A percentile compares a stretch with the other conserved stretches of the same genome.
These are phyloP conservation scores for Brassica balearica DNA, from an alignment of 441 rosid genomes.

Conservation along the genomic window DNA sequence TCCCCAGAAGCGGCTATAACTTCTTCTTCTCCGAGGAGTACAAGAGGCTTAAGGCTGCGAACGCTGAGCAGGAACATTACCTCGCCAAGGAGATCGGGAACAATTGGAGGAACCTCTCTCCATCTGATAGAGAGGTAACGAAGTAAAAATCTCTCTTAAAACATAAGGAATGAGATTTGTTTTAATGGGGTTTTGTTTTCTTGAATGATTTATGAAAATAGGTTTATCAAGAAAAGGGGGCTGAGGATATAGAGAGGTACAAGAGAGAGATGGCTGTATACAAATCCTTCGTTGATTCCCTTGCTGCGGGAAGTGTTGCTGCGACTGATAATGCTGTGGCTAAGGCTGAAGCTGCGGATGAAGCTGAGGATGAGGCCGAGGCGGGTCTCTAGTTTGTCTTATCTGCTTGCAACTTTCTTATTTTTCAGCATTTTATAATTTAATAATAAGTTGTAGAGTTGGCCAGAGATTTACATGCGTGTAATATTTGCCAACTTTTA, in stretches of 20 bases:
- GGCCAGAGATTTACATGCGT: neutral
- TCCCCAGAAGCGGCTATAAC: constrained; percentile 78
- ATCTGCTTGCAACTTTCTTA: neutral
- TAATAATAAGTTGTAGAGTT: neutral
- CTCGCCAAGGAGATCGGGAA: constrained; percentile 74
- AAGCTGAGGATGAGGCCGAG: neutral
- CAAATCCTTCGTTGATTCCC: constrained; percentile 45
- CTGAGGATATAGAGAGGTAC: constrained; percentile 71
- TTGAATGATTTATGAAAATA: constrained; percentile 27
- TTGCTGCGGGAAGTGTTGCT: neutral
- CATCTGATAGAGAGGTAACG: constrained; percentile 46
- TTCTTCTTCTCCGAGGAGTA: constrained; percentile 85
- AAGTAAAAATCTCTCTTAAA: neutral
- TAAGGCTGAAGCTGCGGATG: neutral
- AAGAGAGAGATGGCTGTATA: constrained; percentile 69
- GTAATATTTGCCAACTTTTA: neutral
- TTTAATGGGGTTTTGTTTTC: neutral
- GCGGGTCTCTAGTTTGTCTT: neutral
- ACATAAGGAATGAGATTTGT: neutral
- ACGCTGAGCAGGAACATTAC: constrained; percentile 71
- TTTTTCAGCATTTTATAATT: constrained; percentile 4
- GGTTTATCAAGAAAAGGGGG: constrained; percentile 75
- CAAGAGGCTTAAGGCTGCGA: constrained; percentile 65
- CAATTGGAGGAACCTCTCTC: constrained; percentile 70
- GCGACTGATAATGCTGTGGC: neutral